phyloP scores from a whole-genome alignment of 768 basidiomycete species.

The Amanita thiersii region DNA sequence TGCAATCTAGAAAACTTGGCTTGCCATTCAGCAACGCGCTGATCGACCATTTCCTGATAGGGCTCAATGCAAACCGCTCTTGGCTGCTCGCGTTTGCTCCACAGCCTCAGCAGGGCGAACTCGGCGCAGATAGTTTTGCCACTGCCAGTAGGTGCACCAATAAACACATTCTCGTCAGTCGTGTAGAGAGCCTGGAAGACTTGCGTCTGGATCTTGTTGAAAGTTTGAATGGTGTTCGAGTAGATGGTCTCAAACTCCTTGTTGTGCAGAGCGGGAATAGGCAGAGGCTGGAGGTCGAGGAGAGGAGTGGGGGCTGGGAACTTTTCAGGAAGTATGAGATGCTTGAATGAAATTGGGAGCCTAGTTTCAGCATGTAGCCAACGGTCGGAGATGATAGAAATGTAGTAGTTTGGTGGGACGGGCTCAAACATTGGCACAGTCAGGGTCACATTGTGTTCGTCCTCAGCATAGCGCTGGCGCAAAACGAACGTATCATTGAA shows the following conservation, averaged over 20 bases:
- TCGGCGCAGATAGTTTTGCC: slow-evolving; percentile 98
- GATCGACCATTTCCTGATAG: slow-evolving; percentile 96
- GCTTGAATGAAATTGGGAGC: slow-evolving; percentile 94
- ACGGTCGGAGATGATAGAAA: slow-evolving; percentile 88
- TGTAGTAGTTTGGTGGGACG: slow-evolving; percentile 96
- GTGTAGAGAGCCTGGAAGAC: slow-evolving; percentile 98
- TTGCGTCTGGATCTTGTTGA: slow-evolving; percentile 99
- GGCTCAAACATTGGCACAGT: slow-evolving; percentile 97
- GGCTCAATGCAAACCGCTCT: slow-evolving; percentile 95
- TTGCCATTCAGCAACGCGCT: slow-evolving; percentile 83
- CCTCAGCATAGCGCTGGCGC: slow-evolving; percentile 84
- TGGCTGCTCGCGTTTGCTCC: slow-evolving; percentile 78
- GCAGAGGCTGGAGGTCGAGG: slow-evolving; percentile 86
- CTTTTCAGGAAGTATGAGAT: slow-evolving; percentile 93
- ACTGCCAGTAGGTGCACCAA: slow-evolving; percentile 93
- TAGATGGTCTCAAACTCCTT: slow-evolving; percentile 88
- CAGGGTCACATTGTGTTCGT: slow-evolving; percentile 90
- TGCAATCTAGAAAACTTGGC: slow-evolving; percentile 76
- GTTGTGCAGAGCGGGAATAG: slow-evolving; percentile 88
- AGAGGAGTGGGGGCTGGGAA: slow-evolving; percentile 91
- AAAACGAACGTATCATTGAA: slow-evolving; percentile 93
- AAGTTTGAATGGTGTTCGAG: slow-evolving; percentile 67
- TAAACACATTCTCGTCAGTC: slow-evolving; percentile 92
- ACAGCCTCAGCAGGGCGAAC: slow-evolving; percentile 89
- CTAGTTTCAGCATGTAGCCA: slow-evolving; percentile 96